Conservation (phyloP, 148 eudicot genomes). For the Heliosperma pusillum region DNA sequence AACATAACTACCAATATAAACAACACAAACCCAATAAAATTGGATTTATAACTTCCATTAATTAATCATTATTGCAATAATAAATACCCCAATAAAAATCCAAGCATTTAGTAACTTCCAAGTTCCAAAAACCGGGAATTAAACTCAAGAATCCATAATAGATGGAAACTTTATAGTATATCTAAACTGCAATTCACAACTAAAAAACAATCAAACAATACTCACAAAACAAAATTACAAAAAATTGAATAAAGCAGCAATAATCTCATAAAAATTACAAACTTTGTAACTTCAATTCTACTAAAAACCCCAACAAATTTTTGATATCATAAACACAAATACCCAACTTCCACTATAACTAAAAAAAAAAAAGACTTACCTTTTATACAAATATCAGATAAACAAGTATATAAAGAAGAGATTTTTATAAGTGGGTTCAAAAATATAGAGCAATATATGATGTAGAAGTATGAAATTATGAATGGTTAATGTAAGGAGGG, state of each 20-base stretch:
- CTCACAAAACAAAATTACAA: background rate
- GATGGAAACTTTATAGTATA: background rate
- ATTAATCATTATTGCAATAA: background rate
- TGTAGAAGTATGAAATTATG: too few relatives aligned
- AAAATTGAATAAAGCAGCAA: background rate
- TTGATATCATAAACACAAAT: background rate
- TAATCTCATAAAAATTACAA: background rate
- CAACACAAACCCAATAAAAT: background rate
- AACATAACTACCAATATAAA: background rate
- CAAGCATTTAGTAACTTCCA: background rate
- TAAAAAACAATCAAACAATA: background rate
- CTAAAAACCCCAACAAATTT: background rate
- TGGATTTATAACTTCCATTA: background rate
- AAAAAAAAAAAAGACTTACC: conserved; percentile 10
- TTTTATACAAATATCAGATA: background rate
- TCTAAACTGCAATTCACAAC: background rate
- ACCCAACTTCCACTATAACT: background rate
- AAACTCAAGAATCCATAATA: background rate
- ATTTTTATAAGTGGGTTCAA: conserved; percentile 3
- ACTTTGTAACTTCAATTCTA: background rate
- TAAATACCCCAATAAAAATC: background rate
- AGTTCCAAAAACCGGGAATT: background rate
- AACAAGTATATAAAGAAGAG: conserved; percentile 2
- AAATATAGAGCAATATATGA: background rate
- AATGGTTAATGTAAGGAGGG: background rate